Percentiles rank a stretch among this genome's conserved stretches.
Evolutionary conservation across 179 eudicot species (phyloP).

Genomic region (Drosera spatulata): DNA sequence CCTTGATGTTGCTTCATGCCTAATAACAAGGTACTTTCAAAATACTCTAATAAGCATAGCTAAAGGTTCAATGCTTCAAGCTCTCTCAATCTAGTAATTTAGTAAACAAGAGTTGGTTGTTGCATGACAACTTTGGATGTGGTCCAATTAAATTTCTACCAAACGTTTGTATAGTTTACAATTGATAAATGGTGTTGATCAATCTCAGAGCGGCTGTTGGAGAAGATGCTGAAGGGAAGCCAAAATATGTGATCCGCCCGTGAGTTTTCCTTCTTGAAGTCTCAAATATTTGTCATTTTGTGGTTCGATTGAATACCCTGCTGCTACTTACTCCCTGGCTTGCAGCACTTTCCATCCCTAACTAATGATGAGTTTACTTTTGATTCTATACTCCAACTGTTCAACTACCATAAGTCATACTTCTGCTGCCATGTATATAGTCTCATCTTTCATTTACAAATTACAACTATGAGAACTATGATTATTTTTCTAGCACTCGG

Average conservation of each 20-base stretch:
- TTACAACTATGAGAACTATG: not conserved
- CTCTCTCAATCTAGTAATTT: not conserved
- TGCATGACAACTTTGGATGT: not conserved
- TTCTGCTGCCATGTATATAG: too few species aligned
- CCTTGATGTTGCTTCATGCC: constrained; percentile 93
- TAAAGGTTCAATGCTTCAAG: not conserved
- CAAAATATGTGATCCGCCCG: constrained; percentile 91
- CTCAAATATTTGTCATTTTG: not conserved
- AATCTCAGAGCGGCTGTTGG: constrained; percentile 63
- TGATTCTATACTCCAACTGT: too few species aligned
- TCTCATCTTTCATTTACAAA: too few species aligned
- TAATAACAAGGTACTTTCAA: constrained; percentile 65
- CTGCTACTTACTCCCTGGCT: not conserved
- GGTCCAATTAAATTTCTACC: not conserved
- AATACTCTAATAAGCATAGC: not conserved
- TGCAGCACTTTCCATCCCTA: too few species aligned
- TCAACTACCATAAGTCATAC: too few species aligned
- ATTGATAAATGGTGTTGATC: not conserved
- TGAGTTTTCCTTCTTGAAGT: constrained; percentile 27
- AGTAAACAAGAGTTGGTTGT: not conserved
- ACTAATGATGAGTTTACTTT: too few species aligned
- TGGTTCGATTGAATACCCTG: not conserved
- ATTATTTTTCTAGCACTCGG: too few species aligned
- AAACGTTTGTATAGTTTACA: too few species aligned
- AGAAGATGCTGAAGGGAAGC: constrained; percentile 76